phyloP scores from a whole-genome alignment of 1,284 basidiomycete genomes.

The Ceratobasidium sp. region DNA sequence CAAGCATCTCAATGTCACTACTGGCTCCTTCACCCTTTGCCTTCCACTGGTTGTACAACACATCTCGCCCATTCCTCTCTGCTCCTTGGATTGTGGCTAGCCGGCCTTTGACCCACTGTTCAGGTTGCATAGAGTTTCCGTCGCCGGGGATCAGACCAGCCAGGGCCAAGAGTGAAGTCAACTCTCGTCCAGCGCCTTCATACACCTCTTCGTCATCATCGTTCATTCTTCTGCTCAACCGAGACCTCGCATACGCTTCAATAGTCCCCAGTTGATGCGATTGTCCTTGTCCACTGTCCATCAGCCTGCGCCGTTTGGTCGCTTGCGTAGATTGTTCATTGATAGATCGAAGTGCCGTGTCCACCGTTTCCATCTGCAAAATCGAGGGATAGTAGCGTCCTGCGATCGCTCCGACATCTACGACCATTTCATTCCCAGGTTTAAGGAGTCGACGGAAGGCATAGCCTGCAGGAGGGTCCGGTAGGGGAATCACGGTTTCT shows the following conservation, averaged over 20 bases:
- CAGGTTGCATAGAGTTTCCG: slow-evolving; percentile 18
- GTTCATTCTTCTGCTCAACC: background rate
- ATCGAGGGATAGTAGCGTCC: slow-evolving; percentile 73
- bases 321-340: background rate
- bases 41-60: slow-evolving; percentile 22
- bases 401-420: slow-evolving; percentile 69
- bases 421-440: slow-evolving; percentile 66
- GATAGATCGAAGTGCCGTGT: background rate
- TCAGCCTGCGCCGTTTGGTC: background rate
- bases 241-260: slow-evolving; percentile 1
- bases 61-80: slow-evolving; percentile 7
- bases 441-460: slow-evolving; percentile 71
- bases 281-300: background rate
- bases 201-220: background rate
- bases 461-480: slow-evolving; percentile 67
- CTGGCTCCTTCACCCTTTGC: background rate
- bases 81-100: slow-evolving; percentile 18
- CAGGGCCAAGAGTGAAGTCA: background rate
- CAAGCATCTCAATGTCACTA: slow-evolving; percentile 32
- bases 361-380: slow-evolving; percentile 44
- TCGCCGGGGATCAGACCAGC: slow-evolving; percentile 2
- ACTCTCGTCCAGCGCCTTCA: background rate
- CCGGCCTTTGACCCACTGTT: slow-evolving; percentile 27
- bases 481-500: slow-evolving; percentile 55
- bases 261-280: slow-evolving; percentile 1